Conservation (phyloP, 192 early-diverging fungal genomes). For the Rhizoclosmatium sp. region DNA sequence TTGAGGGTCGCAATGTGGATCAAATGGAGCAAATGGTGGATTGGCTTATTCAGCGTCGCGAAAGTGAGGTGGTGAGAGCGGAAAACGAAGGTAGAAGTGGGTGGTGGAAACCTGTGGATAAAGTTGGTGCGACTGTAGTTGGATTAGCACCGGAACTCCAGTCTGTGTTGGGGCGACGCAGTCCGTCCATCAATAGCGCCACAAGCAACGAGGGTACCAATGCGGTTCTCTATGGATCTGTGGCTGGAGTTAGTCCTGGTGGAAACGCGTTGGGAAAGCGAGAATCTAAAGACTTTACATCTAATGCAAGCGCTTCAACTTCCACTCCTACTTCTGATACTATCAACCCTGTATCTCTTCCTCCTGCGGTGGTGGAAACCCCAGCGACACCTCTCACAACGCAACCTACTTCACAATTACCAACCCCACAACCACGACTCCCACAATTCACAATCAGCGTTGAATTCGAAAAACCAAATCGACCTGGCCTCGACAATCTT, state of each 20-base stretch:
- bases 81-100: background rate
- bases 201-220: slow-evolving; percentile 13
- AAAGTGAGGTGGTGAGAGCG: background rate
- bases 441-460: slow-evolving; percentile 65
- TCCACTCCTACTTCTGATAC: background rate
- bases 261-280: slow-evolving; percentile 19
- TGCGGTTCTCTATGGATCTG: slow-evolving; percentile 35
- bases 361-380: background rate
- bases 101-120: background rate
- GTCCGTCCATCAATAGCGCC: background rate
- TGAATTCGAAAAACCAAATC: slow-evolving; percentile 73
- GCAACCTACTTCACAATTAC: background rate
- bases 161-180: background rate
- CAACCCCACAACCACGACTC: background rate
- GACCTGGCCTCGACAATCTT: slow-evolving; percentile 65
- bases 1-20: slow-evolving; percentile 67
- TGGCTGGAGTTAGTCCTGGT: background rate
- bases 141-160: background rate
- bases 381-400: background rate
- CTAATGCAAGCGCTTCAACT: background rate
- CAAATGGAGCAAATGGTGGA: slow-evolving; percentile 64
- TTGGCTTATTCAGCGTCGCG: slow-evolving; percentile 55
- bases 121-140: too few species aligned
- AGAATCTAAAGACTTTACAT: background rate
- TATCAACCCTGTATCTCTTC: background rate